Base-by-base conservation (phyloP, 1,139 yeast species). In the Candida sp. region DNA sequence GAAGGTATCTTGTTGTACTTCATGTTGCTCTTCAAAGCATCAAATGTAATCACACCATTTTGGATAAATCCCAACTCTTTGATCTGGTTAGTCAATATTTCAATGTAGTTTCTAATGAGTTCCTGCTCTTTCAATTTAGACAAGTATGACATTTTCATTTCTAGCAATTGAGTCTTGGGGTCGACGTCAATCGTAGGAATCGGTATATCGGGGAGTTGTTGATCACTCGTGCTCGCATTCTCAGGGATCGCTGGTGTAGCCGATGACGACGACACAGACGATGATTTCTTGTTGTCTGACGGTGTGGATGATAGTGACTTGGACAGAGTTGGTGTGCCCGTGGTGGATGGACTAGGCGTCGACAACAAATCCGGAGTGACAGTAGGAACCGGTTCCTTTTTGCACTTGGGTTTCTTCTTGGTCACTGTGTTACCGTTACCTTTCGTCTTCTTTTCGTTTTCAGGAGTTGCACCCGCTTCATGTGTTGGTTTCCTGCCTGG, bases 401-500 rank as follows among this genome's bases (percentile, higher is more conserved):
- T 49, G 25, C 38, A 39, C 23, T 49, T 49, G 2, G 49, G 34
- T 42, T 47, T 47, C 45, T 44, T 45, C 30, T 51, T 51, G 3
- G 41, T 34, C 2, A 28, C 58, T 12, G 49, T 8, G 40, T 34
- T 17, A 11, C 39, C 45, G 26, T 23, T 35, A 7, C 38, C 22
- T 12, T 26, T 12, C 3, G 11, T 8, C 17, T 34, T 34, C 31
- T 43, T 55, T 7, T 49, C 56, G 9, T 57, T 61, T 7, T 26
- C 40, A 7, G 40, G 8, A 30, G 12, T 31, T 1, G n/a, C 26
- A n/a, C 55, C 58, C 22, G 53, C 59, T 6, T 53, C 61, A 11
- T 44, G 49, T 3, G 60, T 65, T 5, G 83, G 83, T 58, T 79
- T 78, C 47, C 87, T 69, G 9, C 87, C 87, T 0, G 87, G 86